Evolutionary conservation across 768 basidiomycete species (phyloP), one percentile per base, ranked within the genome.

Genomic region (Trametes meyenii): DNA sequence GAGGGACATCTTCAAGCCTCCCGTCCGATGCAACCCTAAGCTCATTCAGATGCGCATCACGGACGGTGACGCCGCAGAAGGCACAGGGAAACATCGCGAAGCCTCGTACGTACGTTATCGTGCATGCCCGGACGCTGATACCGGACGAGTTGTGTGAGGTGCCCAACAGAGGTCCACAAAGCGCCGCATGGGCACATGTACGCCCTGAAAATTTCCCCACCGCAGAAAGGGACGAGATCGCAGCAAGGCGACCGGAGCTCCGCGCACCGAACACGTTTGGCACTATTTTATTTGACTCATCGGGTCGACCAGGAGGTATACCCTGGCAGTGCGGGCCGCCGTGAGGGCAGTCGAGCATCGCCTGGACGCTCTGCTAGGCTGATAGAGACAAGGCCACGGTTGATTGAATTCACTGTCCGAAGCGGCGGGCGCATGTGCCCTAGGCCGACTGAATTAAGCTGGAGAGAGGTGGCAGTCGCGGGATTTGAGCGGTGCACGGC

Each of bases 21-120:
- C 29, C 29, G 29, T 33, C 29, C 29, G 29, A 33, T 33, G 29
- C 29, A 33, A 33, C 29, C 29, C 29, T 33, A 33, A 33, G 29
- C 29, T 33, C 29, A 33, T 33, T 33, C 29, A 33, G 11, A 16
- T 48, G 55, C 43, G 56, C 56, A 58, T 58, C 48, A 58, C 46
- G 48, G 48, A 23, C 38, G 10, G 6, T 60, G 46, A 42, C 52
- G 59, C 52, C 52, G 14, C 33, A 29, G 53, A 55, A 55, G 53
- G 38, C 23, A 36, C 12, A 17, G 6, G 39, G 24, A 35, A 11
- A 50, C 46, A 49, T 61, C 53, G 29, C 46, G 60, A 61, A 61
- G 60, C 60, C 29, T 21, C 53, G 53, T 43, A 54, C 52, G 60
- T 61, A 61, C 60, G 60, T 61, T 53, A 60, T 60, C 44, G 21